Conservation (phyloP, 2,329 filamentous ascomycete species). For the Neonectria ditissima region DNA sequence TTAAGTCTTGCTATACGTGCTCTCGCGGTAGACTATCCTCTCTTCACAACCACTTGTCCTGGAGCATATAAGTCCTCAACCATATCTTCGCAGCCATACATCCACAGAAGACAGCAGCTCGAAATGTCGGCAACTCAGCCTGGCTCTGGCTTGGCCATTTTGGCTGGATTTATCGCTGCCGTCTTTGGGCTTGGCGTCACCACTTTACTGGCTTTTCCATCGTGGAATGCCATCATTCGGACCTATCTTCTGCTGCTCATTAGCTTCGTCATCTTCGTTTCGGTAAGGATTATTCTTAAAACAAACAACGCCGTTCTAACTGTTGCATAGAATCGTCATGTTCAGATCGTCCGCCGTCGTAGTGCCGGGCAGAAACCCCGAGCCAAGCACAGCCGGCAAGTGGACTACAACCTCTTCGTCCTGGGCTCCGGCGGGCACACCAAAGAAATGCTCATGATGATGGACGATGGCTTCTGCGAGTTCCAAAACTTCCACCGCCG, state of each 20-base stretch:
- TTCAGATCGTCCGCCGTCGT: slow-evolving; percentile 39
- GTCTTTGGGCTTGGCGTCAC: slow-evolving; percentile 10
- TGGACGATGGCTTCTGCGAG: slow-evolving; percentile 69
- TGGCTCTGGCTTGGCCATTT: slow-evolving; percentile 13
- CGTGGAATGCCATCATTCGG: slow-evolving; percentile 24
- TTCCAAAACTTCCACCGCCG: slow-evolving; percentile 74
- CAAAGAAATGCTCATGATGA: slow-evolving; percentile 90
- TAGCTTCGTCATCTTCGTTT: slow-evolving; percentile 45
- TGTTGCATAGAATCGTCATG: slow-evolving; percentile 44
- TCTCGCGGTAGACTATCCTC: slow-evolving; percentile 9
- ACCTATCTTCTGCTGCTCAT: slow-evolving; percentile 36
- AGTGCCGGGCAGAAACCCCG: slow-evolving; percentile 38
- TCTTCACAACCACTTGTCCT: slow-evolving; percentile 35
- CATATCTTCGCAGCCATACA: background rate
- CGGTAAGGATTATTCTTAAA: slow-evolving; percentile 38
- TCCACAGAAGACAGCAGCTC: background rate
- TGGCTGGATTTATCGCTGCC: slow-evolving; percentile 10
- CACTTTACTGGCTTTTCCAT: slow-evolving; percentile 16
- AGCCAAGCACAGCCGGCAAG: slow-evolving; percentile 12
- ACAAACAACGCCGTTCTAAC: slow-evolving; percentile 1
- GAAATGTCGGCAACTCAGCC: slow-evolving; percentile 6
- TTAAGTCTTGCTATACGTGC: background rate
- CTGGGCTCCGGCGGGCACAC: slow-evolving; percentile 96
- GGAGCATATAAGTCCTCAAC: slow-evolving; percentile 25
- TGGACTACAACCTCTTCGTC: slow-evolving; percentile 77